A percentile compares a stretch with the other conserved stretches of the same genome.
Evolutionary conservation across 495 filamentous ascomycete species (phyloP).

Genomic region (Aspergillus avenaceus): DNA sequence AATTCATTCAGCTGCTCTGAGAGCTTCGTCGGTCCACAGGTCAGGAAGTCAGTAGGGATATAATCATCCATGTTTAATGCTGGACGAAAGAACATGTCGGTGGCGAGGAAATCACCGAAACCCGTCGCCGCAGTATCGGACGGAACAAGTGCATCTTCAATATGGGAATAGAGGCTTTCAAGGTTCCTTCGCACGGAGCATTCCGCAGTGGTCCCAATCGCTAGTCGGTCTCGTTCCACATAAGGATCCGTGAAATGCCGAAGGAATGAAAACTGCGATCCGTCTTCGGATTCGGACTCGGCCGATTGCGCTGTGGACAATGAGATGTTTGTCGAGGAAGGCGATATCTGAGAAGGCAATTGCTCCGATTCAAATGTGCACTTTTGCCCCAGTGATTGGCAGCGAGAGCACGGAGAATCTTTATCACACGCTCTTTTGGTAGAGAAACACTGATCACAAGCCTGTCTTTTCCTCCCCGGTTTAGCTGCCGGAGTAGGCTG

Average conservation of each 20-base stretch:
- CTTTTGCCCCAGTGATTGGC: slow-evolving; percentile 16
- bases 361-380: slow-evolving; percentile 19
- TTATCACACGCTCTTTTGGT: slow-evolving; percentile 31
- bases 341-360: not conserved
- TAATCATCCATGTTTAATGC: slow-evolving; percentile 13
- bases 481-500: slow-evolving; percentile 24
- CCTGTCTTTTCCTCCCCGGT: slow-evolving; percentile 32
- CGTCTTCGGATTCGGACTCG: slow-evolving; percentile 34
- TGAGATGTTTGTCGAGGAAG: slow-evolving; percentile 6
- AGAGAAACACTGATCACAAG: slow-evolving; percentile 30
- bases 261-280: slow-evolving; percentile 28
- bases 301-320: slow-evolving; percentile 41
- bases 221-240: slow-evolving; percentile 29
- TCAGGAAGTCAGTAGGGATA: slow-evolving; percentile 13
- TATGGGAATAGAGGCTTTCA: slow-evolving; percentile 26
- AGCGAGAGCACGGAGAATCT: slow-evolving; percentile 27
- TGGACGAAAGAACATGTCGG: slow-evolving; percentile 15
- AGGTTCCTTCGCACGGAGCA: slow-evolving; percentile 30
- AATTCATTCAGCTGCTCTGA: slow-evolving; percentile 28
- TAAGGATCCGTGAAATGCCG: slow-evolving; percentile 30
- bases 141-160: slow-evolving; percentile 28
- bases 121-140: slow-evolving; percentile 15
- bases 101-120: slow-evolving; percentile 9
- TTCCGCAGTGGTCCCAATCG: slow-evolving; percentile 34
- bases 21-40: slow-evolving; percentile 21